These are phyloP conservation scores for Casuarina cunninghamiana DNA, from an alignment of 306 rosid species.

Conservation along the genomic window DNA sequence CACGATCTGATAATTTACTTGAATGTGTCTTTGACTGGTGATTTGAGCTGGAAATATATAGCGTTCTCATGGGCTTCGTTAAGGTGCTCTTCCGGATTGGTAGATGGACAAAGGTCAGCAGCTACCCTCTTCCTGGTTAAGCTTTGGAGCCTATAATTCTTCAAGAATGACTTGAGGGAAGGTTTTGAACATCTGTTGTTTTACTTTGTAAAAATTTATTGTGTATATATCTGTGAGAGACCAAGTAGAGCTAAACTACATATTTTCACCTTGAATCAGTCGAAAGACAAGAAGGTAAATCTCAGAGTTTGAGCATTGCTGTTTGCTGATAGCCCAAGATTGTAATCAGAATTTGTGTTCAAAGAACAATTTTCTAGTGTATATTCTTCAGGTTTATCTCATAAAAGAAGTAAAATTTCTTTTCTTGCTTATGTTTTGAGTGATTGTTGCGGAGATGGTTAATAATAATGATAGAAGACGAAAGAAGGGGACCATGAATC, in stretches of 20 bases:
- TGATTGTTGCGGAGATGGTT: no score
- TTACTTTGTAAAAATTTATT: background rate
- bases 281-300: background rate
- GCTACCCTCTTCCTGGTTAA: background rate
- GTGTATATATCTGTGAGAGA: slow-evolving; percentile 9
- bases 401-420: no score
- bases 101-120: background rate
- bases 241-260: background rate
- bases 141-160: background rate
- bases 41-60: slow-evolving; percentile 23
- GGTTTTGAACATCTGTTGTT: no score
- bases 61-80: background rate
- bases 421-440: no score
- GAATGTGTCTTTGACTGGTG: slow-evolving; percentile 13
- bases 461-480: no score
- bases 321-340: background rate
- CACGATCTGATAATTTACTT: slow-evolving; percentile 13
- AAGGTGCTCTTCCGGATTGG: background rate
- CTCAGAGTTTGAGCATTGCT: background rate
- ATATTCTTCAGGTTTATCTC: background rate
- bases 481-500: no score
- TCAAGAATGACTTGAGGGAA: background rate
- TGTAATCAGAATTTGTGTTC: background rate
- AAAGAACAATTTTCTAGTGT: background rate
- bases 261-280: background rate